Percentiles rank a stretch among this genome's conserved stretches.
Evolutionary conservation across 768 basidiomycete genomes (phyloP).

Genomic region (Hysterangium stoloniferum): DNA sequence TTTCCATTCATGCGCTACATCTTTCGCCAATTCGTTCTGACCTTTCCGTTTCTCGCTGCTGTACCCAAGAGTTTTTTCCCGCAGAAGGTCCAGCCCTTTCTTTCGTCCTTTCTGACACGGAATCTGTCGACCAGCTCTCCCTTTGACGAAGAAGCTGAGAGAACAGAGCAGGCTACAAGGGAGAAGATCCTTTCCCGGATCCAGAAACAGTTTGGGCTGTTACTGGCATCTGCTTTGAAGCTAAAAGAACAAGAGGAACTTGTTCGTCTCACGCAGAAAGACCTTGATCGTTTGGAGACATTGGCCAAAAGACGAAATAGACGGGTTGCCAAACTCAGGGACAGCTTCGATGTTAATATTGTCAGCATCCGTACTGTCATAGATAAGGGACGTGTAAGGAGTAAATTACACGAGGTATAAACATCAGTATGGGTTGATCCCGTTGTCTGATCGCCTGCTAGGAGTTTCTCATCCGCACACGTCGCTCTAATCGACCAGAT

Average conservation of each 20-base stretch:
- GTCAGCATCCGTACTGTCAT: slow-evolving; percentile 77
- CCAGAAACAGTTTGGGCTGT: slow-evolving; percentile 78
- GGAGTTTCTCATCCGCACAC: slow-evolving; percentile 94
- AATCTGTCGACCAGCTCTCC: slow-evolving; percentile 60
- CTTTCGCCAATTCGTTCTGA: slow-evolving; percentile 87
- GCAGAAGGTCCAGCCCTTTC: slow-evolving; percentile 91
- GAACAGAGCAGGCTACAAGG: slow-evolving; percentile 50
- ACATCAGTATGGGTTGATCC: slow-evolving; percentile 5
- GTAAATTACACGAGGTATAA: slow-evolving; percentile 78
- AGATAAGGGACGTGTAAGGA: slow-evolving; percentile 81
- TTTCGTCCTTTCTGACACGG: slow-evolving; percentile 71
- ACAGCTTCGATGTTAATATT: slow-evolving; percentile 84
- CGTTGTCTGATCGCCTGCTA: slow-evolving; percentile 24
- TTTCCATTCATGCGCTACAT: slow-evolving; percentile 85
- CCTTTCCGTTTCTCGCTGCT: slow-evolving; percentile 89
- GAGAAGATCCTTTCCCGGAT: slow-evolving; percentile 66
- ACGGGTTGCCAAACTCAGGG: slow-evolving; percentile 36
- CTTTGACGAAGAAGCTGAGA: slow-evolving; percentile 45
- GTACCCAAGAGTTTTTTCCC: slow-evolving; percentile 92
- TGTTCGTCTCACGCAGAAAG: slow-evolving; percentile 78
- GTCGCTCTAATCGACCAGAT: slow-evolving; percentile 61
- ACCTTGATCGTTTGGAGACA: slow-evolving; percentile 70
- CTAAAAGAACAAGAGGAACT: slow-evolving; percentile 81
- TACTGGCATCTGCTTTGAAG: slow-evolving; percentile 77
- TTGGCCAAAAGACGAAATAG: slow-evolving; percentile 58